Conservation (phyloP, 768 basidiomycete species). For the Suillus brevipes region DNA sequence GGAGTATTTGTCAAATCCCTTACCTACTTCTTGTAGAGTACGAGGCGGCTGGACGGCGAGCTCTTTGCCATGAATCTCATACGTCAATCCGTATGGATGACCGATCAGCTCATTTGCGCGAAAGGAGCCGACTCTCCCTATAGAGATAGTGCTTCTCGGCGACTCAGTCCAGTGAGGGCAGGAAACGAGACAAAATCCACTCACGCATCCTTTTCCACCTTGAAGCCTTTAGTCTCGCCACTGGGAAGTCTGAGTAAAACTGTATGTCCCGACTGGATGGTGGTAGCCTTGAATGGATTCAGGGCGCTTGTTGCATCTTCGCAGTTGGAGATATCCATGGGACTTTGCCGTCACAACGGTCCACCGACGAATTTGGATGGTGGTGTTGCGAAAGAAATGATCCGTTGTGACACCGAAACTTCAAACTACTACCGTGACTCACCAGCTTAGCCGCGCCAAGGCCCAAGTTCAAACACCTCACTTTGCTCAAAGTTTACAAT, state of each 20-base stretch:
- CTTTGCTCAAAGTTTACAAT: neutral
- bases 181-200: constrained; percentile 26
- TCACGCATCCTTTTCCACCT: constrained; percentile 72
- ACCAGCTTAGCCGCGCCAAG: too few relatives aligned
- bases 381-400: constrained; percentile 4
- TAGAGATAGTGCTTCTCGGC: constrained; percentile 55
- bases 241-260: constrained; percentile 80
- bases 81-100: constrained; percentile 84
- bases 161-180: constrained; percentile 5
- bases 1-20: constrained; percentile 6
- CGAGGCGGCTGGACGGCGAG: constrained; percentile 62
- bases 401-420: neutral
- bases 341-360: neutral
- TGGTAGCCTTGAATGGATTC: constrained; percentile 21
- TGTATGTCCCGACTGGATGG: constrained; percentile 69
- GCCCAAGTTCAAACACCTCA: neutral
- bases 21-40: constrained; percentile 80
- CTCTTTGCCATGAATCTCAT: constrained; percentile 78
- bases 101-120: constrained; percentile 73
- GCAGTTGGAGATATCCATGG: constrained; percentile 17
- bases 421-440: neutral
- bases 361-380: neutral
- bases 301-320: constrained; percentile 11
- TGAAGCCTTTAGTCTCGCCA: constrained; percentile 73
- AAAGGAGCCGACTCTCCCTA: constrained; percentile 90